A percentile compares a stretch with the other conserved stretches of the same genome.
phyloP scores from a whole-genome alignment of 1,284 basidiomycete species.

The Laetiporus sulphureus region DNA sequence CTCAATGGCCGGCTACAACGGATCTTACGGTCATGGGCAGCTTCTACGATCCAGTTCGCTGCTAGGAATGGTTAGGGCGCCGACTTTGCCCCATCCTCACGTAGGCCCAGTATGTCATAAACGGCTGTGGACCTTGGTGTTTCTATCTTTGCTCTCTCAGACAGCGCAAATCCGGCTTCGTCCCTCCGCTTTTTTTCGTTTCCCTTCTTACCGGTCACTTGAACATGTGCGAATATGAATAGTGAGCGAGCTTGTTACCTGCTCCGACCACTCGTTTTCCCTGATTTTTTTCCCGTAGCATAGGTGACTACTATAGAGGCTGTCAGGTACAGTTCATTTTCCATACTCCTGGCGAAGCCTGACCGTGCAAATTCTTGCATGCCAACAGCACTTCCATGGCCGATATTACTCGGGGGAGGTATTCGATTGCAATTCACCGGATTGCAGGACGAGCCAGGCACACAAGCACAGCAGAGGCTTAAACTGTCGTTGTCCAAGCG shows the following conservation, averaged over 20 bases:
- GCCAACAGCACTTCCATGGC: conserved; percentile 51
- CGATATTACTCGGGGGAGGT: conserved; percentile 53
- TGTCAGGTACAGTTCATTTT: conserved; percentile 46
- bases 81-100: no score
- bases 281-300: conserved; percentile 25
- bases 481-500: conserved; percentile 40
- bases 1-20: no score
- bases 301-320: conserved; percentile 57
- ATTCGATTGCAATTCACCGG: conserved; percentile 40
- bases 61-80: no score
- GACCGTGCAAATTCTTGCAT: no score
- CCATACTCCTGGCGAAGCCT: background rate
- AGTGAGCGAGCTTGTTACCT: background rate
- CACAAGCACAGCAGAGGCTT: conserved; percentile 48
- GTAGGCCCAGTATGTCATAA: no score
- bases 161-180: no score
- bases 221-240: conserved; percentile 4
- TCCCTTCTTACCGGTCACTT: background rate
- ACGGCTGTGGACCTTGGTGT: no score
- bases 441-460: conserved; percentile 46
- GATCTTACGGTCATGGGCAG: no score
- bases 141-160: no score
- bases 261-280: background rate
- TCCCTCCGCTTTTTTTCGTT: background rate
- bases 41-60: no score